phyloP scores from a whole-genome alignment of 2,329 filamentous ascomycete species.

The Fusarium protoensiforme region DNA sequence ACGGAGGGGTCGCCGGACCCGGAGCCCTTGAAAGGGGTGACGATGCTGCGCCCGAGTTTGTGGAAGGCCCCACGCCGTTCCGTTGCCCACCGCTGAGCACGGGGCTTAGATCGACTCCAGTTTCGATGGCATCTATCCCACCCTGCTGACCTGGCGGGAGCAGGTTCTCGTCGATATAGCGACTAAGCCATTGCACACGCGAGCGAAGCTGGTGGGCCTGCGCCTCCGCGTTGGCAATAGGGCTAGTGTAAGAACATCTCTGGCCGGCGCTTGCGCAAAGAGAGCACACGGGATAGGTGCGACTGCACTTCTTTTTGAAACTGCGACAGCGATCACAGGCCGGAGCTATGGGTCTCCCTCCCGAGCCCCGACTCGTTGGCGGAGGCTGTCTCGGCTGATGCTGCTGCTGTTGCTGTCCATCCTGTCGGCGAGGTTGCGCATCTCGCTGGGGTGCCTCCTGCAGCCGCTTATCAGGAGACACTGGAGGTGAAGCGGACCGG shows the following conservation, averaged over 20 bases:
- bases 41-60: conserved; percentile 12
- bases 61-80: background rate
- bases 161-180: conserved; percentile 50
- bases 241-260: conserved; percentile 49
- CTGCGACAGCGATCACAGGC: conserved; percentile 56
- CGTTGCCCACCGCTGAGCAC: conserved; percentile 14
- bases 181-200: conserved; percentile 54
- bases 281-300: conserved; percentile 53
- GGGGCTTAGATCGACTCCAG: conserved; percentile 45
- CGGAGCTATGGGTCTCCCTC: conserved; percentile 26
- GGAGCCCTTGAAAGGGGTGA: conserved; percentile 21
- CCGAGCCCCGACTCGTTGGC: background rate
- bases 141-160: conserved; percentile 26
- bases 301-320: conserved; percentile 59
- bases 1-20: conserved; percentile 28
- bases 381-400: background rate
- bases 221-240: conserved; percentile 46
- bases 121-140: conserved; percentile 51
- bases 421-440: conserved; percentile 29
- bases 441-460: conserved; percentile 20
- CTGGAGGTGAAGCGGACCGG: conserved; percentile 44
- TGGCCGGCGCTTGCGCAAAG: conserved; percentile 53
- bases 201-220: conserved; percentile 52
- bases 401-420: conserved; percentile 10
- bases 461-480: conserved; percentile 27